A percentile compares a stretch with the other conserved stretches of the same genome.
Evolutionary conservation across 257 asterid genomes (phyloP).

Genomic region (Phtheirospermum japonicum): DNA sequence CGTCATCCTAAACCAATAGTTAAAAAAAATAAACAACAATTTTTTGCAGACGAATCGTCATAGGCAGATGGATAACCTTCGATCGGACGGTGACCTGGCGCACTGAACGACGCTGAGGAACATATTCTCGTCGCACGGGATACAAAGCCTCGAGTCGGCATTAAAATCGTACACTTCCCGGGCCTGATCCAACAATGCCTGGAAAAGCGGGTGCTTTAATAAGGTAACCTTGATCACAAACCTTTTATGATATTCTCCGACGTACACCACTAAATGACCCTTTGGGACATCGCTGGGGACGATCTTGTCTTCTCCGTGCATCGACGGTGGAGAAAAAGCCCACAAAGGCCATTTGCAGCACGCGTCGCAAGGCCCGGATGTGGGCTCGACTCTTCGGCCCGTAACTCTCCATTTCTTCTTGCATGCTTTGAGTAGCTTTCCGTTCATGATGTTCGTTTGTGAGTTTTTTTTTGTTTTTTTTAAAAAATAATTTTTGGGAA

Average conservation of each 20-base stretch:
- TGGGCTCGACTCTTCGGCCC: slow-evolving; percentile 41
- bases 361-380: slow-evolving; percentile 29
- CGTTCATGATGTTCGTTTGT: slow-evolving; percentile 22
- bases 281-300: slow-evolving; percentile 82
- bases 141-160: slow-evolving; percentile 61
- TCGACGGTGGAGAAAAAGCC: slow-evolving; percentile 24
- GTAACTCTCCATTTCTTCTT: slow-evolving; percentile 42
- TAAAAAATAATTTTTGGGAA: not conserved
- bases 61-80: slow-evolving; percentile 41
- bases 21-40: not conserved
- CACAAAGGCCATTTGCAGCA: slow-evolving; percentile 57
- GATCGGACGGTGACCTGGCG: slow-evolving; percentile 58
- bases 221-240: slow-evolving; percentile 68
- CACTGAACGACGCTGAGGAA: slow-evolving; percentile 68
- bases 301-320: slow-evolving; percentile 38
- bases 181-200: slow-evolving; percentile 79
- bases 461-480: not conserved
- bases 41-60: slow-evolving; percentile 27
- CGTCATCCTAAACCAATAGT: not conserved
- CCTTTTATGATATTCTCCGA: slow-evolving; percentile 67
- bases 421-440: slow-evolving; percentile 47
- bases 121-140: slow-evolving; percentile 76
- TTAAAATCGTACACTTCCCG: slow-evolving; percentile 64
- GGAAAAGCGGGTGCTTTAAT: slow-evolving; percentile 74
- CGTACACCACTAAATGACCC: slow-evolving; percentile 85